phyloP scores from a whole-genome alignment of 139 green algal species.

The Micractinium conductrix region DNA sequence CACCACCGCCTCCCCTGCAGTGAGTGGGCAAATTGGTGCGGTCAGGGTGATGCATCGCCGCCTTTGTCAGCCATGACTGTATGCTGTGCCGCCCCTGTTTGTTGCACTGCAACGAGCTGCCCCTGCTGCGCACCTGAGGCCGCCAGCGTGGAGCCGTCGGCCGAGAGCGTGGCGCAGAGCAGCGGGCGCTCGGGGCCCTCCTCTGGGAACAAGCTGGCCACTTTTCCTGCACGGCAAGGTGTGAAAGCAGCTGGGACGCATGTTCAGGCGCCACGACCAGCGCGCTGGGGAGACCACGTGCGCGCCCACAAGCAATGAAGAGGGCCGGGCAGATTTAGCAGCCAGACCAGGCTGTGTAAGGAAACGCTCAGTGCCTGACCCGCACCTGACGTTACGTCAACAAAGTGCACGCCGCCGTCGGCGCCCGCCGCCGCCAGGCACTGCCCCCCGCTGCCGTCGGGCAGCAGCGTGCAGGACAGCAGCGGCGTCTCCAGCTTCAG shows the following conservation, averaged over 20 bases:
- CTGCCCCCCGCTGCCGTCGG: background rate
- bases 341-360: too few species aligned
- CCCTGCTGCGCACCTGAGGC: background rate
- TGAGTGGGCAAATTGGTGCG: too few species aligned
- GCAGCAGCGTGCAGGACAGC: slow-evolving; percentile 24
- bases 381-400: background rate
- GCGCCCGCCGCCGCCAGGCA: slow-evolving; percentile 6
- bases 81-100: too few species aligned
- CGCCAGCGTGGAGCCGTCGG: slow-evolving; percentile 17
- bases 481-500: slow-evolving; percentile 20
- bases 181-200: background rate
- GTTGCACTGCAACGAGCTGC: too few species aligned
- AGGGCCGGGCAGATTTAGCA: background rate
- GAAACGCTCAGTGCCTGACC: background rate
- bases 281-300: background rate
- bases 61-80: background rate
- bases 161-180: slow-evolving; percentile 20
- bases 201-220: slow-evolving; percentile 15
- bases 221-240: slow-evolving; percentile 5
- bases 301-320: background rate
- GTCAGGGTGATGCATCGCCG: background rate
- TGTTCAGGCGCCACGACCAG: background rate
- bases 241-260: background rate
- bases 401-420: slow-evolving; percentile 19
- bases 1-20: slow-evolving; percentile 5